A percentile compares a stretch with the other conserved stretches of the same genome.
These are phyloP conservation scores for Fraxinus sp. DNA, from an alignment of 305 asterid species.

Conservation along the genomic window DNA sequence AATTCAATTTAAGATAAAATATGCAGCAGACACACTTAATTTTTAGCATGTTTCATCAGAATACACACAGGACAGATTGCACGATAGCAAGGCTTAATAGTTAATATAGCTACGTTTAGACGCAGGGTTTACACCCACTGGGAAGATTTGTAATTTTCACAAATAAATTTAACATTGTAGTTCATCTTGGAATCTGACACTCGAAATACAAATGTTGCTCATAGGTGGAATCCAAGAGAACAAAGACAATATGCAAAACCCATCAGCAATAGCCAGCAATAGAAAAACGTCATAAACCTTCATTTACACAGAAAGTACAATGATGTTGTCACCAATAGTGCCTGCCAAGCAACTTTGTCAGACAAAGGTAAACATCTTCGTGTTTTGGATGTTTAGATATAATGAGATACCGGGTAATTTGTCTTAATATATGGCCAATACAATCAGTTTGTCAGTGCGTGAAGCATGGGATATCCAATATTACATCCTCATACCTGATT, in stretches of 20 bases:
- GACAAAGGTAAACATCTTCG: conserved; percentile 1
- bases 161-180: background rate
- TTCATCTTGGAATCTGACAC: background rate
- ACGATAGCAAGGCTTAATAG: background rate
- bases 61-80: background rate
- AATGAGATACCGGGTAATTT: background rate
- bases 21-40: background rate
- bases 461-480: conserved; percentile 19
- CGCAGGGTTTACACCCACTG: background rate
- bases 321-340: conserved; percentile 5
- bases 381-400: background rate
- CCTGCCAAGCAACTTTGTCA: conserved; percentile 5
- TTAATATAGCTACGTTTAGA: background rate
- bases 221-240: background rate
- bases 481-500: conserved; percentile 63
- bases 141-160: background rate
- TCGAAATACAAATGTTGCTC: background rate
- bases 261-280: background rate
- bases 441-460: background rate
- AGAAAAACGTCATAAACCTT: conserved; percentile 3
- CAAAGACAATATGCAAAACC: background rate
- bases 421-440: background rate
- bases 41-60: background rate
- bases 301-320: background rate
- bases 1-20: background rate